Conservation (phyloP, 2,329 filamentous ascomycete species). For the Epichloe bromicola region DNA sequence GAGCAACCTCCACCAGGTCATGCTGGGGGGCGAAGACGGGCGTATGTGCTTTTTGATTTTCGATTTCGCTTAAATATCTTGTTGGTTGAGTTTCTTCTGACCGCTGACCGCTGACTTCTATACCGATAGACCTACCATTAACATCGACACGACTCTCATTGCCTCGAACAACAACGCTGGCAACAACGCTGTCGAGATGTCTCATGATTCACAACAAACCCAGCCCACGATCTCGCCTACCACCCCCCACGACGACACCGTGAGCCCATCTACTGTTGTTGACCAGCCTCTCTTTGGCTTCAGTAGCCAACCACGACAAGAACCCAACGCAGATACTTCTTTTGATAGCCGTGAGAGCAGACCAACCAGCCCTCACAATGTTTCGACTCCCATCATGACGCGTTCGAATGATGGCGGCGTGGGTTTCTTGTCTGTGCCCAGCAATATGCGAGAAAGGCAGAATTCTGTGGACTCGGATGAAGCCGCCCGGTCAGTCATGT, state of each 20-base stretch:
- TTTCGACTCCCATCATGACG: conserved; percentile 44
- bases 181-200: conserved; percentile 16
- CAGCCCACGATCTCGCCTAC: conserved; percentile 19
- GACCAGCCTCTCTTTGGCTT: conserved; percentile 18
- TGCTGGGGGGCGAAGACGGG: conserved; percentile 20
- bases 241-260: conserved; percentile 24
- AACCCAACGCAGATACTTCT: conserved; percentile 42
- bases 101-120: not conserved
- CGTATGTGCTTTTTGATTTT: conserved; percentile 19
- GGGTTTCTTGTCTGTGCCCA: conserved; percentile 55
- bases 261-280: conserved; percentile 26
- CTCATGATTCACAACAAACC: conserved; percentile 10
- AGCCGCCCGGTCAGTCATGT: conserved; percentile 42
- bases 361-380: conserved; percentile 60
- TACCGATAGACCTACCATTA: conserved; percentile 35
- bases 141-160: conserved; percentile 38
- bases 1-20: conserved; percentile 9
- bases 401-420: conserved; percentile 32
- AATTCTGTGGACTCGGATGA: conserved; percentile 60
- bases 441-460: conserved; percentile 43
- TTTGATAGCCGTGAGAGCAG: conserved; percentile 55
- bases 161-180: conserved; percentile 12
- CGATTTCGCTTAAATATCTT: not conserved
- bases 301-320: conserved; percentile 18
- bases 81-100: not conserved